These are phyloP conservation scores for Phytophthora chlamydospora DNA, from an alignment of 352 stramenopile species.

Conservation along the genomic window DNA sequence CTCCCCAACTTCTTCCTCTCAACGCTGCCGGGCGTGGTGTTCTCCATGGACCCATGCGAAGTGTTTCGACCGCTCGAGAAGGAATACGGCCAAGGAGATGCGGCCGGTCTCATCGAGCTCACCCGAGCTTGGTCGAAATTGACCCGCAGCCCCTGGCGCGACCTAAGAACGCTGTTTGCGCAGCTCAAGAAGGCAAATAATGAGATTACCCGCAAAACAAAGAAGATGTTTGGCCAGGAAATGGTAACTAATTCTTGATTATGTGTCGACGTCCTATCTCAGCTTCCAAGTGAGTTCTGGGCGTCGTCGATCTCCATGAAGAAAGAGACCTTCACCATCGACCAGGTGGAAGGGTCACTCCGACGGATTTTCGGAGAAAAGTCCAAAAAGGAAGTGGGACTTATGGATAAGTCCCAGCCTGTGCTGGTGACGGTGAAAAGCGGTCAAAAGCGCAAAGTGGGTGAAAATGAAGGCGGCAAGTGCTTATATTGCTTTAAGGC, in stretches of 20 bases:
- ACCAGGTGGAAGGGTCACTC: conserved; percentile 13
- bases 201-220: conserved; percentile 22
- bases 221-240: background rate
- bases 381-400: conserved; percentile 14
- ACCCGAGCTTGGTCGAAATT: conserved; percentile 3
- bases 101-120: conserved; percentile 6
- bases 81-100: conserved; percentile 4
- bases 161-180: conserved; percentile 6
- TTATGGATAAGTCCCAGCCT: conserved; percentile 4
- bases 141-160: background rate
- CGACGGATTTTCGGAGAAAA: conserved; percentile 17
- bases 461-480: background rate
- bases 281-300: conserved; percentile 22
- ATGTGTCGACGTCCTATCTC: conserved; percentile 9
- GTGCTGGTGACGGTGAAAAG: background rate
- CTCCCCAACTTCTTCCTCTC: conserved; percentile 16
- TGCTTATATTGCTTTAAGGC: conserved; percentile 16
- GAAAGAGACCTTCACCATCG: conserved; percentile 2
- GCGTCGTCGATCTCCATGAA: conserved; percentile 17
- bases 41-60: conserved; percentile 15
- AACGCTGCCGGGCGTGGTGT: conserved; percentile 11
- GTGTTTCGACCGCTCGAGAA: conserved; percentile 12
- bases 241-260: conserved; percentile 20
- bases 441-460: conserved; percentile 5
- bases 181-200: conserved; percentile 16